Evolutionary conservation across 371 early-diverging fungal genomes (phyloP).

Genomic region (Apophysomyces elegans): DNA sequence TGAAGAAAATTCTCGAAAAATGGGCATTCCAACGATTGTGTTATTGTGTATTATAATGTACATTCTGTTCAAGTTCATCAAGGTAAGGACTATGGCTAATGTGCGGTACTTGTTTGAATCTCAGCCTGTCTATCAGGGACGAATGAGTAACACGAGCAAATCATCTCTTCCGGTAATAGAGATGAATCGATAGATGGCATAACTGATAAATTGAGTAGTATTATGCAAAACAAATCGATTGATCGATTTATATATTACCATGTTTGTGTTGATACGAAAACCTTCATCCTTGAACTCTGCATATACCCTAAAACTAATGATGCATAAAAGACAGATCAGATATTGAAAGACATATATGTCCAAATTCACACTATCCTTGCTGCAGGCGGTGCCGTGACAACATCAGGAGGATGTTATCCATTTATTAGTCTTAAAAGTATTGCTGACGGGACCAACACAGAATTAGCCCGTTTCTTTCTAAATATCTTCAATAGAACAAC

Average conservation of each 20-base stretch:
- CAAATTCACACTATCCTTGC: no score
- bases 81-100: slow-evolving; percentile 1
- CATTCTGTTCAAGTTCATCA: background rate
- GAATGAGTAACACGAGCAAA: background rate
- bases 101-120: background rate
- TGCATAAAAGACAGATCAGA: no score
- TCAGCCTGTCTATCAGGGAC: background rate
- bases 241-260: background rate
- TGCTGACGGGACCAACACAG: background rate
- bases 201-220: background rate
- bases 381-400: background rate
- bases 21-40: background rate
- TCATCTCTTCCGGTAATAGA: background rate
- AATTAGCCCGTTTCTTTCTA: background rate
- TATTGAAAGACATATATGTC: no score
- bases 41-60: background rate
- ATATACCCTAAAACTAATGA: no score
- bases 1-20: background rate
- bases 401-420: background rate
- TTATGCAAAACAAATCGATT: slow-evolving; percentile 4
- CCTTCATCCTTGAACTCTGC: no score
- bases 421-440: background rate
- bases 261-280: no score
- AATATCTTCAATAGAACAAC: background rate
- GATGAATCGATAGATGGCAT: background rate